Conservation (phyloP, 2,329 filamentous ascomycete genomes). For the Exophiala sp. region DNA sequence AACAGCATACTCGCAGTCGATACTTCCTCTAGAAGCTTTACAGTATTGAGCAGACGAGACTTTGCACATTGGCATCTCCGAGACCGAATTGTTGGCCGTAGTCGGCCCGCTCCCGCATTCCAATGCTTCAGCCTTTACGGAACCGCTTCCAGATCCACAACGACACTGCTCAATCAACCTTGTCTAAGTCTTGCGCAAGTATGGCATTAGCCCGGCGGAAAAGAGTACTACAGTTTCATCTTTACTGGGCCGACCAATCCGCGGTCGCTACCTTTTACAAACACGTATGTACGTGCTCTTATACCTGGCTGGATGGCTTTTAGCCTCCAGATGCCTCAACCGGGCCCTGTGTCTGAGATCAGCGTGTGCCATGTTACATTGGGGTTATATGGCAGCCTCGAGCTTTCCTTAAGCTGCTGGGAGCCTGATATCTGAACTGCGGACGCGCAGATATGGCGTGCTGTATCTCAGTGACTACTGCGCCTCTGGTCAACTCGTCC, state of each 20-base stretch:
- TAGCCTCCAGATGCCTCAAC: background rate
- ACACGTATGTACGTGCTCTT: background rate
- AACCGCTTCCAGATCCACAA: background rate
- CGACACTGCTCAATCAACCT: background rate
- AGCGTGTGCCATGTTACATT: background rate
- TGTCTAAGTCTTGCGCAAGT: too few relatives aligned
- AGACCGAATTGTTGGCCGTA: background rate
- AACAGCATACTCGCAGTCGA: too few relatives aligned
- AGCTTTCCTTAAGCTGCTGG: too few relatives aligned
- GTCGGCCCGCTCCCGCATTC: conserved; percentile 1
- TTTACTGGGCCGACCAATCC: background rate
- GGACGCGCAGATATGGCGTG: background rate
- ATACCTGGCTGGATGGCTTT: background rate
- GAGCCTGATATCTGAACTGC: background rate
- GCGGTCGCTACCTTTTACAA: background rate
- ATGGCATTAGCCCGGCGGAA: too few relatives aligned
- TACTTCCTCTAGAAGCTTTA: background rate
- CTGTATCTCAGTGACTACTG: too few relatives aligned
- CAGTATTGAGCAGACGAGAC: background rate
- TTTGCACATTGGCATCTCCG: too few relatives aligned
- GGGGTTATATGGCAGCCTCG: background rate
- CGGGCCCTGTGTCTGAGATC: background rate
- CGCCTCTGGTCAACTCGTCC: too few relatives aligned
- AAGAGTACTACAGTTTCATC: background rate
- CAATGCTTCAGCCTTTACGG: background rate